Conservation (phyloP, 2,329 filamentous ascomycete genomes). For the Epichloe sp. region DNA sequence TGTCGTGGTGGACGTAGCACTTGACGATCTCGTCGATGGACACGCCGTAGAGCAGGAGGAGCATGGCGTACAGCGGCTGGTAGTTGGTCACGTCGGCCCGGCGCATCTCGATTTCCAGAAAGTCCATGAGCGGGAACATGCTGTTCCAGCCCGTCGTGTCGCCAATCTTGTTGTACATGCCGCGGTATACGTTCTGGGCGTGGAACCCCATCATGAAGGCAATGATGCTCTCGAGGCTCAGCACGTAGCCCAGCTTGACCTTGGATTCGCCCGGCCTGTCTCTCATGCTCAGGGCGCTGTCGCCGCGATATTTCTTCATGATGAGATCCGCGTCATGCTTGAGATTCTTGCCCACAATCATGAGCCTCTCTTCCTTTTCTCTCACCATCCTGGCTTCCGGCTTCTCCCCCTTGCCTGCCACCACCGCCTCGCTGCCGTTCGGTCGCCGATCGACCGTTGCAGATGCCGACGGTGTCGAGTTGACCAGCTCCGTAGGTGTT, state of each 20-base stretch:
- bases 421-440: slow-evolving; percentile 20
- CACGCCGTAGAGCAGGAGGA: slow-evolving; percentile 30
- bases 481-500: slow-evolving; percentile 35
- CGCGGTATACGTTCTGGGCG: slow-evolving; percentile 30
- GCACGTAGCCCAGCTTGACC: slow-evolving; percentile 27
- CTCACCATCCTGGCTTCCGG: slow-evolving; percentile 16
- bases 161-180: slow-evolving; percentile 28
- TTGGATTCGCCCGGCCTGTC: slow-evolving; percentile 19
- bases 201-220: slow-evolving; percentile 42
- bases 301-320: slow-evolving; percentile 17
- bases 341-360: slow-evolving; percentile 32
- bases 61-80: slow-evolving; percentile 27
- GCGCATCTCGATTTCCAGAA: slow-evolving; percentile 26
- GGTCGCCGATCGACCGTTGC: slow-evolving; percentile 13
- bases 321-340: slow-evolving; percentile 40
- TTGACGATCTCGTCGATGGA: slow-evolving; percentile 32
- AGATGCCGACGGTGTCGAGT: slow-evolving; percentile 16
- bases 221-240: slow-evolving; percentile 36
- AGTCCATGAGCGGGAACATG: slow-evolving; percentile 31
- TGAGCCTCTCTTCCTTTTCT: slow-evolving; percentile 25
- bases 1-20: slow-evolving; percentile 18
- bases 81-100: slow-evolving; percentile 20
- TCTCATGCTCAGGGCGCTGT: slow-evolving; percentile 11
- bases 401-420: slow-evolving; percentile 10
- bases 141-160: slow-evolving; percentile 30